Evolutionary conservation across 2,329 filamentous ascomycete species (phyloP), one percentile per base, ranked within the genome.

Genomic region (Fusarium stilboides): DNA sequence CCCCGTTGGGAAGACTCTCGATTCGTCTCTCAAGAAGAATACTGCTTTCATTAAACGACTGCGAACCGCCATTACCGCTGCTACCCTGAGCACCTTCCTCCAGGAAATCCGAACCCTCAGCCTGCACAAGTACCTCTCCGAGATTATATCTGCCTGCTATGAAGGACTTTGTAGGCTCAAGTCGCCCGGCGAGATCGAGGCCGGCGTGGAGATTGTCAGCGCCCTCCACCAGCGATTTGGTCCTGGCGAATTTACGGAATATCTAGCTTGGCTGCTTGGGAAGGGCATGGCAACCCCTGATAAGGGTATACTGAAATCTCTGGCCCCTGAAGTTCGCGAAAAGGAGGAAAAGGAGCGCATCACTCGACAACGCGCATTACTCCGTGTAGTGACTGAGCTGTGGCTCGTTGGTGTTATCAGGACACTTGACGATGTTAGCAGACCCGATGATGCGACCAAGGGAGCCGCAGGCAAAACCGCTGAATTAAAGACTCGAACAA

Each of bases 11-110:
- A 87, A 88, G 77, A 92, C 92, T 31, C 91, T 98, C 76, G 95
- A 98, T 80, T 97, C 95, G 53, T 96, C 94, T 52, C 86, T 98
- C 80, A 98, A 97, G 84, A 98, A 98, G 85, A 98, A 98, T 76
- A 98, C 95, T 6, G 94, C 94, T 71, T 98, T 98, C 80, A 98
- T 98, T 78, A 98, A 97, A 82, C 93, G 95, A 76, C 86, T 98
- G 57, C 93, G 95, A 74, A 98, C 95, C 61, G 93, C 94, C 63
- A 91, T 98, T 68, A 94, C 92, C 68, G 83, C 93, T 49, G 86
- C 94, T 58, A 93, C 92, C 57, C 89, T 94, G 56, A 85, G 88
- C 71, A 96, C 94, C 62, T 97, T 98, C 81, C 83, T 97, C 47
- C 90, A 95, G 78, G 95, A 98, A 78, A 94, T 97, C 74, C 91